Evolutionary conservation across 2,329 filamentous ascomycete genomes (phyloP).

Genomic region (Neopestalotiopsis rosae): DNA sequence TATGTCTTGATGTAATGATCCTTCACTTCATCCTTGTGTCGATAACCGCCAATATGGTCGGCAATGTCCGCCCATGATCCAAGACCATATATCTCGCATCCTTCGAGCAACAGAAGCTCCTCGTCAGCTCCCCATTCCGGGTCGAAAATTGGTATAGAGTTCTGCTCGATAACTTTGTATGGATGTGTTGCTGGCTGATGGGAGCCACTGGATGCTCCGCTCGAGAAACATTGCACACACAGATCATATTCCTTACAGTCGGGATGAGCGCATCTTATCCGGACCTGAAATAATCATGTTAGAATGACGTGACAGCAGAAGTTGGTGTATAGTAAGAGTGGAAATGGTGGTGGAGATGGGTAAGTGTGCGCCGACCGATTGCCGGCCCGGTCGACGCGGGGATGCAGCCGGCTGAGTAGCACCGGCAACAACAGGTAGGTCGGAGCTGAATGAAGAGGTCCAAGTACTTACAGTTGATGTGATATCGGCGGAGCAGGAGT

Average conservation of each 20-base stretch:
- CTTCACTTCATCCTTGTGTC: slow-evolving; percentile 92
- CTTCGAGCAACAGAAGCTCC: slow-evolving; percentile 90
- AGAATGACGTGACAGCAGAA: slow-evolving; percentile 5
- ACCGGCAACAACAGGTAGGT: slow-evolving; percentile 10
- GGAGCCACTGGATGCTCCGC: slow-evolving; percentile 78
- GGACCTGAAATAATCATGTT: slow-evolving; percentile 66
- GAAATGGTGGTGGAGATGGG: slow-evolving; percentile 3
- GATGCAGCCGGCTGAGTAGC: slow-evolving; percentile 15
- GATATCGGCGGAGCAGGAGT: slow-evolving; percentile 95
- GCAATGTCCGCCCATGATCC: slow-evolving; percentile 98
- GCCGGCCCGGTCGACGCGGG: slow-evolving; percentile 12
- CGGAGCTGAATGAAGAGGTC: slow-evolving; percentile 16
- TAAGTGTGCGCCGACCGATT: neutral
- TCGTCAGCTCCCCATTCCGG: slow-evolving; percentile 97
- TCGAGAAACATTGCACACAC: slow-evolving; percentile 92
- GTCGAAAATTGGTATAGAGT: slow-evolving; percentile 96
- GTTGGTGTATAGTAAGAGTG: neutral
- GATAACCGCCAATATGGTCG: slow-evolving; percentile 95
- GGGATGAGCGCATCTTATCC: slow-evolving; percentile 86
- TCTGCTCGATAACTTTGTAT: slow-evolving; percentile 95
- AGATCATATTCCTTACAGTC: slow-evolving; percentile 94
- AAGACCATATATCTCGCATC: slow-evolving; percentile 92
- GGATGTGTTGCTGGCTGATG: slow-evolving; percentile 88
- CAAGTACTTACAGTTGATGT: slow-evolving; percentile 81
- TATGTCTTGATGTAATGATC: slow-evolving; percentile 93